phyloP scores from a whole-genome alignment of 176 grass and related monocot genomes.

The Oryza coarctata region DNA sequence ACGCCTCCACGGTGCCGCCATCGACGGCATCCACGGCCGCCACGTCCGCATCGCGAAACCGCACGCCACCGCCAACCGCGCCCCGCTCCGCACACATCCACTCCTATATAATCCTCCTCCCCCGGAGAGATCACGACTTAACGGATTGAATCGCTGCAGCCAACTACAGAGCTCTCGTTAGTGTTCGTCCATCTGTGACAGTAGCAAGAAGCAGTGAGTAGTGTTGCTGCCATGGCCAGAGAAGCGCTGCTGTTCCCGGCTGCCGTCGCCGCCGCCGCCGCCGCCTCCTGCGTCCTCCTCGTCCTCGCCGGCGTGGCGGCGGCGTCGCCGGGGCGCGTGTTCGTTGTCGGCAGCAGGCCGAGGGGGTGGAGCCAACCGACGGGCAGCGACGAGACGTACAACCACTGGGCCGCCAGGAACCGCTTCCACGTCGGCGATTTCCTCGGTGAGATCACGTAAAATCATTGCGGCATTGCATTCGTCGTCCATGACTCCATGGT shows the following conservation, averaged over 20 bases:
- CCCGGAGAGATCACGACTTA: neutral
- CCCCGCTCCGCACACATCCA: neutral
- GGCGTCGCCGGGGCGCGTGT: neutral
- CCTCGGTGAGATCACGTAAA: conserved; percentile 65
- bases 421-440: conserved; percentile 68
- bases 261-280: neutral
- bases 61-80: neutral
- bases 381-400: conserved; percentile 55
- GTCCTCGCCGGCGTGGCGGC: neutral
- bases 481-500: neutral
- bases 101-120: conserved; percentile 7
- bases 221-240: conserved; percentile 34
- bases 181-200: neutral
- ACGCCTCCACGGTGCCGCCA: neutral
- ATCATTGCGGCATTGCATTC: neutral
- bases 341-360: conserved; percentile 48
- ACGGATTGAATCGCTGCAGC: neutral
- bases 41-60: conserved; percentile 3
- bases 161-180: neutral
- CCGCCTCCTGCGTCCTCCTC: conserved; percentile 15
- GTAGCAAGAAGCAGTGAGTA: neutral
- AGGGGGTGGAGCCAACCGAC: conserved; percentile 50
- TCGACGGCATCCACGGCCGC: neutral
- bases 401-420: conserved; percentile 69
- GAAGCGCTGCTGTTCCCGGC: neutral